Base-by-base conservation (phyloP, 805 yeast genomes). In the Vanderwaltozyma verrucispora region DNA sequence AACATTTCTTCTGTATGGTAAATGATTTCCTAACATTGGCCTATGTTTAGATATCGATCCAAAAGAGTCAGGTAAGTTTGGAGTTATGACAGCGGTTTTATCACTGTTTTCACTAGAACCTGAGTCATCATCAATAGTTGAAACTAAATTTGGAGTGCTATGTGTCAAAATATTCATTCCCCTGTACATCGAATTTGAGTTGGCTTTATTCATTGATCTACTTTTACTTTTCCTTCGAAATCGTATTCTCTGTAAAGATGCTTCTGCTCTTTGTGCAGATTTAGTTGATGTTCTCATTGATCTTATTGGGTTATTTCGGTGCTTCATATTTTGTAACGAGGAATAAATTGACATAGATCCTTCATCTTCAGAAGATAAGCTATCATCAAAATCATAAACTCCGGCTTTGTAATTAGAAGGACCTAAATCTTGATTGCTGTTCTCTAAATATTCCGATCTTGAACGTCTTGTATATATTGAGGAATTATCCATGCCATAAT, bases 261-360 rank as follows among this genome's bases (percentile, higher is more conserved):
- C 82, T 48, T 75, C 77, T 0, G 84, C 83, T 45, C 83, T 62
- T 45, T 75, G 82, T 27, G 67, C 62, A 1, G 81, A 73, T 37
- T 77, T 59, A 0, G 65, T 60, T 9, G 64, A 60, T 30, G 53
- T 58, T 43, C 71, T 58, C 27, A 64, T 46, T 3, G 62, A 51
- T 34, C 67, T 47, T 9, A 60, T 49, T 15, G 58, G 61, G 24
- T 59, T 53, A 31, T 56, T 58, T 15, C 62, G 64, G 31, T 52
- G 56, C 2, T 52, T 38, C 11, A 56, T 59, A 25, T 50, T 59
- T 39, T 66, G 62, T n/a, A 77, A 53, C 0, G 79, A 71, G 0
- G 80, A 71, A 48, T 77, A 77, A 17, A 77, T 54, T 0, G 83
- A 75, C 83, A 78, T 76, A 0, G 77, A 79, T 11, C 75, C 73